Base-by-base conservation (phyloP, 257 asterid species). In the Hygrophila difformis region DNA sequence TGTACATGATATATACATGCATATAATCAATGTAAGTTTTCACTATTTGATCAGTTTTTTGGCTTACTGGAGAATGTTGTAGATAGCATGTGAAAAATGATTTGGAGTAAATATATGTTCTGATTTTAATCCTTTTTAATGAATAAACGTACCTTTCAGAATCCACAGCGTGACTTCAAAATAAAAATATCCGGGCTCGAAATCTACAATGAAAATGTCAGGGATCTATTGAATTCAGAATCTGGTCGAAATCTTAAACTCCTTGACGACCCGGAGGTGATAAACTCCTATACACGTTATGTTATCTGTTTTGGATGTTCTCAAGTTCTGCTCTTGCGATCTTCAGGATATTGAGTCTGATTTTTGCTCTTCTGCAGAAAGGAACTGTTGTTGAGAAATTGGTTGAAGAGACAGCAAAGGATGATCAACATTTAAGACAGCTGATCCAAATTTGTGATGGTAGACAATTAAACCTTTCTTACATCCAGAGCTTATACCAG, bases 181-280 rank as follows among this genome's bases (percentile, higher is more conserved):
- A 69, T 84, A 61, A 88, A 61, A 58, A 81, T 84, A 61, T 84
- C 97, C 35, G 95, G 97, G 57, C 70, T 88, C 3, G 99, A 91
- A 74, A 87, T 91, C 28, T 91, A 91, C 40, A 91, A 91, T 59
- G 99, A 91, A 76, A 94, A 81, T 65, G 94, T 86, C 15, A 77
- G 94, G 58, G 99, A 91, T 75, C 93, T 91, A 63, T 95, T 91
- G 18, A 64, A 82, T 64, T 56, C 93, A 4, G 94, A 91, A 53
- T 78, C 45, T 78, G 60, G 75, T 63, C 87, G 72, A 65, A 95
- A 88, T 8, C 78, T 91, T 35, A 73, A 96, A 70, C 62, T 91
- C 48, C 89, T 91, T 51, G 99, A 91, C 71, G 99, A 91, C 69
- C 99, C 97, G 17, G 97, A 91, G 60, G 99, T 86, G 71, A 83